Evolutionary conservation across 2,329 filamentous ascomycete genomes (phyloP).

Genomic region (Venturia pyrina): DNA sequence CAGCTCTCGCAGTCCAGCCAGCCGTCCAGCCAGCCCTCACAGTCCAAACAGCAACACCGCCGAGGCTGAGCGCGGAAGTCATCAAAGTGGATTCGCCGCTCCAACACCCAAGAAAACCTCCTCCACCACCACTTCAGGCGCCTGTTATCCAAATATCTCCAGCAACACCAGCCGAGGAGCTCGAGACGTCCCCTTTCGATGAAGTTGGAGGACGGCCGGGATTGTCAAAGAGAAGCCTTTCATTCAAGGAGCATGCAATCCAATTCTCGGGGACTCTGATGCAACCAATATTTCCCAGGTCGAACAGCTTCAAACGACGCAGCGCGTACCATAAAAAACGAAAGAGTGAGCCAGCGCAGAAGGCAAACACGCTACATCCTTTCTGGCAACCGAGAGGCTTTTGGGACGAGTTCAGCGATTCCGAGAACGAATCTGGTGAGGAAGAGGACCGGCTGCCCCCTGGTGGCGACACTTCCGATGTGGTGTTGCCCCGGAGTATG

Average conservation of each 20-base stretch:
- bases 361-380: conserved; percentile 40
- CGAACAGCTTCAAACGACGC: conserved; percentile 15
- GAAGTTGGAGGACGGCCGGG: conserved; percentile 21
- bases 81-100: conserved; percentile 44
- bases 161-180: conserved; percentile 40
- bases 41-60: conserved; percentile 16
- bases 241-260: conserved; percentile 11
- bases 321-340: conserved; percentile 16
- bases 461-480: conserved; percentile 37
- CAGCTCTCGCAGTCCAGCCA: conserved; percentile 15
- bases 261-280: conserved; percentile 11
- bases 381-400: conserved; percentile 56
- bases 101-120: conserved; percentile 47
- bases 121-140: conserved; percentile 31
- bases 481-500: conserved; percentile 13
- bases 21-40: conserved; percentile 7
- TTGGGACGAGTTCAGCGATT: conserved; percentile 46
- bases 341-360: conserved; percentile 18
- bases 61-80: neutral
- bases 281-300: conserved; percentile 8
- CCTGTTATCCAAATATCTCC: conserved; percentile 47
- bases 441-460: conserved; percentile 29
- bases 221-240: conserved; percentile 24
- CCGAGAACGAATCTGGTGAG: conserved; percentile 25
- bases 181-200: conserved; percentile 23